Evolutionary conservation across 1,284 basidiomycete species (phyloP), one percentile per base, ranked within the genome.

Genomic region (Rhodotorula sp.): DNA sequence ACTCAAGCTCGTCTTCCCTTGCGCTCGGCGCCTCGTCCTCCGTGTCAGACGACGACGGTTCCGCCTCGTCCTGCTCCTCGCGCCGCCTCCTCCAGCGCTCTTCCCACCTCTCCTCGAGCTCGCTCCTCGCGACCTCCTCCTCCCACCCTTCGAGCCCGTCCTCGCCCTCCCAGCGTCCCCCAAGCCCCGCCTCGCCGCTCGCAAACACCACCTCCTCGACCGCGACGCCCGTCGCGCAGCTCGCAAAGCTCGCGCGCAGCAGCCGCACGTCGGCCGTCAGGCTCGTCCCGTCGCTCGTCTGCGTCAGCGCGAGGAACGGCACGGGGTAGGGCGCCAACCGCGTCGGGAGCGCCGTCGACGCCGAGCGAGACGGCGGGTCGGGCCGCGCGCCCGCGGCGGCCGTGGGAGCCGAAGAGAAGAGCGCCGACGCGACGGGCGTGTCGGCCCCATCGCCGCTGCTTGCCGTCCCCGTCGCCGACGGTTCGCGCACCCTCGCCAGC

Each of bases 251-350:
- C 21, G 66, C 67, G 1, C 77, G 56, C 16, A 78, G 62, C 1
- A 78, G 63, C 14, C 77, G 58, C 17, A 77, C 64, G 50, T 78
- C 77, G 10, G 74, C 74, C 17, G 72, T 77, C 2, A 78, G 60
- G 14, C 61, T 66, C 1, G 70, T 64, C 1, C 71, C 69, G 23
- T 77, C 77, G 17, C 57, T 27, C 10, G 77, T 77, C 34, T 73
- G 59, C 14, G 76, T 78, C 19, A 78, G 48, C 4, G 74, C 74
- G 48, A 78, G 34, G 64, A 77, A 78, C 42, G 56, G 56, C 42
- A 45, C 44, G 1, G 56, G 56, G 23, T 45, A n/a, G 3, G 42
- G 56, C 23, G 56, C 41, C 13, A 44, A 23, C 4, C 75, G 76
- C 12, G 67, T 70, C 13, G 75, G 73, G 16, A 60, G 42, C 4